Percentiles rank a stretch among this genome's conserved stretches.
These are phyloP conservation scores for Cymbidium sinense DNA, from an alignment of 106 monocot species.

Conservation along the genomic window DNA sequence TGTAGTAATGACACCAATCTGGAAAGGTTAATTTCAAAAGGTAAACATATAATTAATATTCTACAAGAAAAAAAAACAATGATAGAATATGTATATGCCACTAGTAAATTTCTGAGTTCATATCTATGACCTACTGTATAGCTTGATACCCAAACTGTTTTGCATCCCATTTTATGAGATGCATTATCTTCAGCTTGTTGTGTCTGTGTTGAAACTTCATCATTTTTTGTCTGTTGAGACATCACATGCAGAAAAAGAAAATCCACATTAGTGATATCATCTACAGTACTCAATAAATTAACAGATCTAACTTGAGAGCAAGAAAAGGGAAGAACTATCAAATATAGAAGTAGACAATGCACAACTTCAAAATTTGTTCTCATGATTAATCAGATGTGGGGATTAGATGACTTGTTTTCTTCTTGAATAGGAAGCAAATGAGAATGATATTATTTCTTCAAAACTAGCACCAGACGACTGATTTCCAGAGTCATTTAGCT, in stretches of 20 bases:
- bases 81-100: not conserved
- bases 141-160: constrained; percentile 5
- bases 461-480: not conserved
- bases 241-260: constrained; percentile 1
- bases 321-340: not conserved
- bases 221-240: not conserved
- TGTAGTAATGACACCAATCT: too few relatives aligned
- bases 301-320: not conserved
- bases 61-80: not conserved
- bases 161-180: not conserved
- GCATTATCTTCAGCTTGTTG: not conserved
- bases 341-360: not conserved
- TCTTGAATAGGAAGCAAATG: not conserved
- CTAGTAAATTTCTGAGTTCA: not conserved
- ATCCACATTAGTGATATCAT: not conserved
- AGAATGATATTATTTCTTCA: not conserved
- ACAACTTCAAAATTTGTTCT: not conserved
- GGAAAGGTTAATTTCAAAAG: too few relatives aligned
- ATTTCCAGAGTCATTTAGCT: not conserved
- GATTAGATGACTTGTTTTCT: not conserved
- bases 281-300: not conserved
- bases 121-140: constrained; percentile 4
- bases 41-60: not conserved
- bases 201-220: not conserved
- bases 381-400: not conserved